These are phyloP conservation scores for Aspergillus sclerotioniger DNA, from an alignment of 495 filamentous ascomycete genomes.

Conservation along the genomic window DNA sequence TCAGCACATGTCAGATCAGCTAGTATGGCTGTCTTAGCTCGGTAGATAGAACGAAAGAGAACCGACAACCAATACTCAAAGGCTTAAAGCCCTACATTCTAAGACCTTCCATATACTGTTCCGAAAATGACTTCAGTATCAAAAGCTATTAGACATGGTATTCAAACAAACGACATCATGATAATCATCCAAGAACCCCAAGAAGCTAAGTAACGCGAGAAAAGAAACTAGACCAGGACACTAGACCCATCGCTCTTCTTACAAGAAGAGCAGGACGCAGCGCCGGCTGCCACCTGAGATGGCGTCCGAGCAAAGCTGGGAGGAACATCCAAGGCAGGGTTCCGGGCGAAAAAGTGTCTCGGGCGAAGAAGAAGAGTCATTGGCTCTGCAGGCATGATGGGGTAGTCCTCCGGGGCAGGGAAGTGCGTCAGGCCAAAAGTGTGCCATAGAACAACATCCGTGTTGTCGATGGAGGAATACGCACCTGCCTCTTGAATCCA, in stretches of 20 bases:
- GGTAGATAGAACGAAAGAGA: too few species aligned
- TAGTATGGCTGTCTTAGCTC: too few species aligned
- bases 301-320: conserved; percentile 75
- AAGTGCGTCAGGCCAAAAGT: conserved; percentile 94
- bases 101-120: too few species aligned
- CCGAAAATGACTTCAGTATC: not conserved
- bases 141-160: not conserved
- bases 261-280: conserved; percentile 39
- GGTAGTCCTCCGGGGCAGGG: conserved; percentile 89
- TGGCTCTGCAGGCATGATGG: conserved; percentile 90
- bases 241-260: conserved; percentile 46
- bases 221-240: conserved; percentile 34
- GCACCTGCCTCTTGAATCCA: conserved; percentile 74
- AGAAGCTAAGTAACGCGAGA: not conserved
- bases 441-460: conserved; percentile 92
- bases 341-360: conserved; percentile 82
- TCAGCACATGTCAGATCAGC: too few species aligned
- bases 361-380: conserved; percentile 83
- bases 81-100: too few species aligned
- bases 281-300: conserved; percentile 58
- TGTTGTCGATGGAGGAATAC: conserved; percentile 72
- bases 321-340: conserved; percentile 84
- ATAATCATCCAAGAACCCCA: not conserved
- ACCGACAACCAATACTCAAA: too few species aligned
- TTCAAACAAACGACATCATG: not conserved